Conservation (phyloP, 1,284 basidiomycete genomes). For the Microbotryum lychnidis-dioicae region DNA sequence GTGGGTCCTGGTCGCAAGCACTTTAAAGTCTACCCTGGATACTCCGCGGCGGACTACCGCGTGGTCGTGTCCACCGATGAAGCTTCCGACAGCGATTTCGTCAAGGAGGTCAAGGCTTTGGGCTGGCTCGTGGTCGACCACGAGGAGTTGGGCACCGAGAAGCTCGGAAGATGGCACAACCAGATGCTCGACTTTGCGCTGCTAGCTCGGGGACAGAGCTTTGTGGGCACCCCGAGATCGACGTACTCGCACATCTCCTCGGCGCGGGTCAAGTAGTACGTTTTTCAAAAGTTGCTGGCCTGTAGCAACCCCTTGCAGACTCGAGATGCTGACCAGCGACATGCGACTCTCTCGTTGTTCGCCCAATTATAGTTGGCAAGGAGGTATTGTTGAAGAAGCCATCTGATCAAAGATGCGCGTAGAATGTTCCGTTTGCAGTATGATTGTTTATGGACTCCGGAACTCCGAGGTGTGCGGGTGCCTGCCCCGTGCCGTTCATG, state of each 20-base stretch:
- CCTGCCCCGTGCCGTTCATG: no score
- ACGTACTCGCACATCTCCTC: not conserved
- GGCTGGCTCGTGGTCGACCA: slow-evolving; percentile 3
- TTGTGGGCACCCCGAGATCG: slow-evolving; percentile 2
- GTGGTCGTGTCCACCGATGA: slow-evolving; percentile 1
- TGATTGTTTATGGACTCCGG: no score
- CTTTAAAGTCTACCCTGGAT: not conserved
- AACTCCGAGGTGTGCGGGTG: no score
- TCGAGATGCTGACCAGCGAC: no score
- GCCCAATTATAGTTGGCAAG: no score
- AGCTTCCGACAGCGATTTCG: not conserved
- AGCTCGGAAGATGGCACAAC: slow-evolving; percentile 8
- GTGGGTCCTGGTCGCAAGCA: slow-evolving; percentile 4
- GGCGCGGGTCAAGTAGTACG: not conserved
- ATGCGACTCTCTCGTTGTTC: no score
- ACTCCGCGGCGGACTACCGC: not conserved
- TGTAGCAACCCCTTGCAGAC: no score
- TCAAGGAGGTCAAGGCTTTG: not conserved
- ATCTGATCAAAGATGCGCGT: no score
- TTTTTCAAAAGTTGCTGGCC: not conserved
- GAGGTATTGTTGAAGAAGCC: no score
- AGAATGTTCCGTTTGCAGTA: no score
- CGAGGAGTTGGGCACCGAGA: slow-evolving; percentile 3
- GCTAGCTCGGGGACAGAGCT: not conserved
- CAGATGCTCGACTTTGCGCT: slow-evolving; percentile 1